Evolutionary conservation across 140 eudicot species (phyloP), one percentile per base, ranked within the genome.

Genomic region (Oenanthe javanica): DNA sequence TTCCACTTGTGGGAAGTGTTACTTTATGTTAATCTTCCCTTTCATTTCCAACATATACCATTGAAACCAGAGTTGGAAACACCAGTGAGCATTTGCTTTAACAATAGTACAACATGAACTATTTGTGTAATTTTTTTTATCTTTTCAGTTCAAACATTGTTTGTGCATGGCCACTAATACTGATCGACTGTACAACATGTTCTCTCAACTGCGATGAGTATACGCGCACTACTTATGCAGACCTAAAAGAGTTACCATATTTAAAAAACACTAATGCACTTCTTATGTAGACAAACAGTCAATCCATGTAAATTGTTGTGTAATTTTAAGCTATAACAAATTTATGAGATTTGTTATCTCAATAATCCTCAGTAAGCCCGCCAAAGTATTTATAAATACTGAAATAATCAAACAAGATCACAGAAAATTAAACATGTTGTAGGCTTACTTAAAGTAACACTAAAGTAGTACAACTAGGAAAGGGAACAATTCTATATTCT

Each of bases 1-100:
- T 86, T 86, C 89, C 82, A 74, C 72, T 83, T 86, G 23, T 81
- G 87, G 89, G 66, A 84, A 84, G 79, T 81, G 66, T 42, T 43
- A 54, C 48, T 71, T 38, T 48, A 15, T 80, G 54, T 12, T 38
- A 81, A 54, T 49, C 54, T n/a, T 46, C 67, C 42, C 79, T 86
- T 75, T 69, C 86, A 48, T 86, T 86, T 74, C 89, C 86, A 83
- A 77, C 45, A 54, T 36, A 43, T 49, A 21, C 64, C 45, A 25
- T 75, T 8, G 43, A 54, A 51, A 72, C 42, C 55, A 51, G 78
- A 71, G 46, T 51, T 73, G 77, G 55, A 23, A 25, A 73, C 77
- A 73, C 27, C 51, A 47, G 46, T 31, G 4, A 43, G 21, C 82
- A 79, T 27, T 79, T 69, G 51, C 66, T 79, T 66, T 38, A 45